Evolutionary conservation across 768 basidiomycete species (phyloP).

Genomic region (Antrodiella citrinella): DNA sequence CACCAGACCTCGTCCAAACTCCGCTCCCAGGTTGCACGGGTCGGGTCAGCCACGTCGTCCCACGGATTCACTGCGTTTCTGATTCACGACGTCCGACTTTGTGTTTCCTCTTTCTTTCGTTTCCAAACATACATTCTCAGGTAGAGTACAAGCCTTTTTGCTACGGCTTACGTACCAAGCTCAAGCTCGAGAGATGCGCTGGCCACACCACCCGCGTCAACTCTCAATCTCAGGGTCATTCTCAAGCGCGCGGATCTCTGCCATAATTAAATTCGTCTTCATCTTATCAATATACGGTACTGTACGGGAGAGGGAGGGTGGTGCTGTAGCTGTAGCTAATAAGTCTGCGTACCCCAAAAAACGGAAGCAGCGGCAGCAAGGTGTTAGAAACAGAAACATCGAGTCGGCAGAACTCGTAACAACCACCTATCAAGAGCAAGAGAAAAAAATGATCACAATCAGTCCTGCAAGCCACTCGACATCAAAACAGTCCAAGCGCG

Average conservation of each 20-base stretch:
- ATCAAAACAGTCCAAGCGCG: neutral
- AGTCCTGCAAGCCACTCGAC: neutral
- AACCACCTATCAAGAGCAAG: neutral
- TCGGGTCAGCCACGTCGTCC: neutral
- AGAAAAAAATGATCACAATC: neutral
- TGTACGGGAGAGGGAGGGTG: neutral
- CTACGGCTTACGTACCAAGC: neutral
- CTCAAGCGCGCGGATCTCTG: too few relatives aligned
- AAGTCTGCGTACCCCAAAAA: neutral
- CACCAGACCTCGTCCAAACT: slow-evolving; percentile 20
- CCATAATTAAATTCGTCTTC: neutral
- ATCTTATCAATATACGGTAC: neutral
- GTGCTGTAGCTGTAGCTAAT: neutral
- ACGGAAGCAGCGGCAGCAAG: neutral
- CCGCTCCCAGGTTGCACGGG: slow-evolving; percentile 17
- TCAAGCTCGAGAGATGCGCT: neutral
- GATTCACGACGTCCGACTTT: neutral
- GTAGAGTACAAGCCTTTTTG: too few relatives aligned
- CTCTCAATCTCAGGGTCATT: too few relatives aligned
- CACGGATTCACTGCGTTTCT: too few relatives aligned
- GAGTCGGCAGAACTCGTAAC: neutral
- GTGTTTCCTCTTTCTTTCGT: neutral
- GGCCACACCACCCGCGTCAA: neutral
- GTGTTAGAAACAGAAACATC: neutral
- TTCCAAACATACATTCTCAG: too few relatives aligned